Evolutionary conservation across 495 filamentous ascomycete genomes (phyloP).

Genomic region (Bathelium albidoporum): DNA sequence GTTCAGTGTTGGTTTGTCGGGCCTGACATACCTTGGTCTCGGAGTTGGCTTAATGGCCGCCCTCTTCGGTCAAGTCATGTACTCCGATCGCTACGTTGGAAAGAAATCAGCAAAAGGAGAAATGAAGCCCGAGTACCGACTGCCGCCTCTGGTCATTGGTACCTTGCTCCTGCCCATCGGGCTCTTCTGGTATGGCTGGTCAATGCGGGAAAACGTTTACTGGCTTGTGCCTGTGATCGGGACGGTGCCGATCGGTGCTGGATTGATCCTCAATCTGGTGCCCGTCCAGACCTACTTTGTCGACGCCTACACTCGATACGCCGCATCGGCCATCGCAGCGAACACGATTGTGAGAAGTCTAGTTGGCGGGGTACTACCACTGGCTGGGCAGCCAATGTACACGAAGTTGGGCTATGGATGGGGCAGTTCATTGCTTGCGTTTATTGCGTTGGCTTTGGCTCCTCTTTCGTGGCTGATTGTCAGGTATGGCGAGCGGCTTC

Average conservation of each 20-base stretch:
- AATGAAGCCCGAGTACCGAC: constrained; percentile 29
- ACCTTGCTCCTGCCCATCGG: constrained; percentile 49
- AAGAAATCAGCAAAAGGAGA: constrained; percentile 2
- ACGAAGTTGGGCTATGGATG: constrained; percentile 7
- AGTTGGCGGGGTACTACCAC: constrained; percentile 9
- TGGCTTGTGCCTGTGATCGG: constrained; percentile 71
- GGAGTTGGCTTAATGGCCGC: constrained; percentile 16
- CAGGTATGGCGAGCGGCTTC: not conserved
- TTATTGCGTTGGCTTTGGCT: constrained; percentile 6
- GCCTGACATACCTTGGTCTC: constrained; percentile 10
- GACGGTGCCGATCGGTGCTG: constrained; percentile 44
- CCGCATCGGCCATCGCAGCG: constrained; percentile 62
- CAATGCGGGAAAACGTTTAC: constrained; percentile 34
- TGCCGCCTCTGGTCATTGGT: constrained; percentile 64
- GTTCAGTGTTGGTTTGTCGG: constrained; percentile 15
- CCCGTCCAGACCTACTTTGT: constrained; percentile 64
- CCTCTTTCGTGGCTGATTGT: constrained; percentile 8
- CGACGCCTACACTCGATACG: constrained; percentile 63
- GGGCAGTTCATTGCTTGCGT: constrained; percentile 9
- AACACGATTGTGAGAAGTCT: constrained; percentile 40
- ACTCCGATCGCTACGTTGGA: constrained; percentile 4
- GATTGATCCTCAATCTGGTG: constrained; percentile 56
- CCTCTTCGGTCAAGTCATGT: constrained; percentile 12
- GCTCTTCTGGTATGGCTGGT: constrained; percentile 63
- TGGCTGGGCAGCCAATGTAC: constrained; percentile 11